Evolutionary conservation across 108 stramenopile genomes (phyloP), one percentile per base, ranked within the genome.

Genomic region (Nitzschia inconspicua): DNA sequence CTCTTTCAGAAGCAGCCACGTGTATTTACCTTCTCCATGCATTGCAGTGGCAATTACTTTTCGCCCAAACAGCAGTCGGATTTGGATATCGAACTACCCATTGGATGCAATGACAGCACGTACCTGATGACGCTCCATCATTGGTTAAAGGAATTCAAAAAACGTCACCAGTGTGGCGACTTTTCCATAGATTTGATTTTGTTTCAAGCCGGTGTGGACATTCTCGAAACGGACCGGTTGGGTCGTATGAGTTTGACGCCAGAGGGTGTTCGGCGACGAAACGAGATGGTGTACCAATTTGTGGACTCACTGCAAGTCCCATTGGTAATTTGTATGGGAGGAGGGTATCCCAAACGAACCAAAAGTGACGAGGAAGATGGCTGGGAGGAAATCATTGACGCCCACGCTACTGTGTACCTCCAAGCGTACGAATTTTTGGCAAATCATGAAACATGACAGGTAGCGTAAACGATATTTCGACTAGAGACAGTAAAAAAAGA

Each of bases 141-240:
- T 43, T 94, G 88, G 88, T 50, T 94, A 35, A 84, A 75, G 26
- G 76, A 65, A 29, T 72, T 88, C 28, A 61, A 75, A 34, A 46
- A n/a, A n/a, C n/a, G n/a, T n/a, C n/a, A n/a, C n/a, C n/a, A n/a
- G n/a, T n/a, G n/a, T n/a, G n/a, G n/a, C n/a, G n/a, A n/a, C n/a
- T n/a, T n/a, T n/a, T n/a, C n/a, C 28, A 84, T 70, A 54, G 89
- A 94, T 54, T 48, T 94, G 40, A 79, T 90, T 8, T 91, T 94
- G 47, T 91, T 70, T 44, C 93, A 91, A 61, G 85, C 93, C 16
- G 93, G 93, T 20, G 93, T 94, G 7, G 93, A 94, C 42, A 73
- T 89, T 47, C 67, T 85, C 57, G 72, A 76, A 26, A 73, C 78
- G 11, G 93, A 94, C 68, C 72, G 89, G 42, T 66, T 94, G 16